Evolutionary conservation across 1,284 basidiomycete species (phyloP), one percentile per base, ranked within the genome.

Genomic region (Microstroma glucosiphilum): DNA sequence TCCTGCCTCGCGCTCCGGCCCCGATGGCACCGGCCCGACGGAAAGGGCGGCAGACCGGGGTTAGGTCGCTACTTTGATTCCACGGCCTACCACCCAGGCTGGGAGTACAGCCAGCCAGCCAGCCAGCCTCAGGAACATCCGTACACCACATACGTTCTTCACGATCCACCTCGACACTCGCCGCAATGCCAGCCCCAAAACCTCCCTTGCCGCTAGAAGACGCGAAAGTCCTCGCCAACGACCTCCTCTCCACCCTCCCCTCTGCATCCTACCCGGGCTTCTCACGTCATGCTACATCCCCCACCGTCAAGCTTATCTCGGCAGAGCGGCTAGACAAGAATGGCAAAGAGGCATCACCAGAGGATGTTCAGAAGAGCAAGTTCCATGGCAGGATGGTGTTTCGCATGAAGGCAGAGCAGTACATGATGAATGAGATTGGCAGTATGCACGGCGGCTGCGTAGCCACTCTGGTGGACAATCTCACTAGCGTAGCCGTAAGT

Each of bases 381-480:
- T 54, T 54, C 51, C 2, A 72, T 41, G 58, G 61, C 11, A 68
- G 59, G 40, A 58, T 67, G 15, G 61, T 68, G 1, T 43, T 72
- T 15, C 63, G 67, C 59, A 73, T 73, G 72, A 48, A 67, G 21
- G 70, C 69, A 11, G 61, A 60, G 13, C 69, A 72, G 17, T 62
- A 63, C 62, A 70, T 73, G 72, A 59, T 67, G 55, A 73, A 73
- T 62, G 57, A 57, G 37, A 60, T 73, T 17, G 72, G 69, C 60
- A 73, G 68, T 58, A 67, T 73, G 64, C 72, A 73, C 55, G 72
- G 70, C 30, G 72, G 72, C 21, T 71, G 70, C 25, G 61, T 63
- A 13, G 70, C 72, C 2, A 73, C 72, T 0, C 56, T 73, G 4
- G 65, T 73, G 8, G 72, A 73, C 64, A 69, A 69, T 58, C 54